Evolutionary conservation across 768 basidiomycete genomes (phyloP).

Genomic region (Hypholoma fasciculare): DNA sequence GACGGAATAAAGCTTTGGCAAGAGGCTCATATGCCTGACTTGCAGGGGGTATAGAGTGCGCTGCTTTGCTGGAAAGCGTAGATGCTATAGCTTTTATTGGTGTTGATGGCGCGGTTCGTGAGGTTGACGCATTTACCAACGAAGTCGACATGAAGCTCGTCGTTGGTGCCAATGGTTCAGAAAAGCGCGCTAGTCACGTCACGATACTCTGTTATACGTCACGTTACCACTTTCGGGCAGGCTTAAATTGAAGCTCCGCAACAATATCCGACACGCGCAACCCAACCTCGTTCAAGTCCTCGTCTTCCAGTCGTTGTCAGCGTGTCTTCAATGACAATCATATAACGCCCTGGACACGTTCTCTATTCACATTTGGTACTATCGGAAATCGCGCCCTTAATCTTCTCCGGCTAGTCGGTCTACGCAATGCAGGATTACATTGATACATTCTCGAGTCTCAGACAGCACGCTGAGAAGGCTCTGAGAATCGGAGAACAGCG

Average conservation of each 20-base stretch:
- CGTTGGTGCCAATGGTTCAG: neutral
- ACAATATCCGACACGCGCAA: neutral
- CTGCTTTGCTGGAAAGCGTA: constrained; percentile 43
- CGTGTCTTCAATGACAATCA: neutral
- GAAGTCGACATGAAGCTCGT: constrained; percentile 25
- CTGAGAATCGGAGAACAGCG: too few species aligned
- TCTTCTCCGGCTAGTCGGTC: too few species aligned
- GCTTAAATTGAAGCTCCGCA: neutral
- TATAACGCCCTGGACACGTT: too few species aligned
- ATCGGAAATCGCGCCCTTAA: too few species aligned
- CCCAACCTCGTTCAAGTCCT: neutral
- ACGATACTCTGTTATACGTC: neutral
- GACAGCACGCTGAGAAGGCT: too few species aligned
- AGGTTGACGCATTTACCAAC: constrained; percentile 16
- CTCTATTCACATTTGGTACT: too few species aligned
- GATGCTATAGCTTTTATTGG: constrained; percentile 53
- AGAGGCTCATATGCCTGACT: constrained; percentile 64
- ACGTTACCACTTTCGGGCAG: neutral
- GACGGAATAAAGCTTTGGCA: constrained; percentile 59
- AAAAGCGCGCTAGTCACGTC: constrained; percentile 18
- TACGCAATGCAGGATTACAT: too few species aligned
- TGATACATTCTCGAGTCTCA: too few species aligned
- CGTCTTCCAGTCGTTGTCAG: neutral
- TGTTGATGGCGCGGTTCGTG: constrained; percentile 20
- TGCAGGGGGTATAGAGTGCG: constrained; percentile 58